Evolutionary conservation across 768 basidiomycete genomes (phyloP), one percentile per base, ranked within the genome.

Genomic region (Podaxis pistillaris): DNA sequence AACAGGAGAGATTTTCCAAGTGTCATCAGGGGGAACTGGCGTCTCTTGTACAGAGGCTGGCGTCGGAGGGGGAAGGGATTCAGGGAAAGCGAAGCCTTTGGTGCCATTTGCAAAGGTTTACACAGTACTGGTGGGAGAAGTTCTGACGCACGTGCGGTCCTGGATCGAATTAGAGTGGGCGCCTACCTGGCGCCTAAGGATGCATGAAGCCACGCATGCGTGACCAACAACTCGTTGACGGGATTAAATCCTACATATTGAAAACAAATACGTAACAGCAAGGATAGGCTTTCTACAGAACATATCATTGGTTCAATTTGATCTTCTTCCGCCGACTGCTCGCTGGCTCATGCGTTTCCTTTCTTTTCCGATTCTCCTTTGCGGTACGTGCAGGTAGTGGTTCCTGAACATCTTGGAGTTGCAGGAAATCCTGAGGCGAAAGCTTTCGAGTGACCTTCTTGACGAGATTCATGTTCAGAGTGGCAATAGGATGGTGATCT

Each of bases 401-500:
- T 26, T 24, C 50, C 17, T 28, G 33, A 26, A 51, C 30, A 2
- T 79, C 71, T 30, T 78, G 66, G 2, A 69, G 62, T 49, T 76
- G 66, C 41, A 81, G 63, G 51, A 76, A 76, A 58, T 75, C 72
- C 5, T 71, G 63, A n/a, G 79, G 79, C 1, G 76, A 74, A 12
- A 78, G 62, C 13, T 69, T 68, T 44, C 59, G 66, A 9, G 79
- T 81, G n/a, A 77, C 59, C n/a, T 74, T 66, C 65, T 81, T 78
- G 30, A 81, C 49, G 13, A 78, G 68, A 1, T 67, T 60, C 76
- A 80, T 78, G 57, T 81, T 75, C n/a, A 81, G 61, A 46, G 63
- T 69, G 2, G 76, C 78, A 44, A 81, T 73, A n/a, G 79, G 79
- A 63, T 81, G 79, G 0, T 69, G 70, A 19, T 75, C 73, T 1